Conservation (phyloP, 257 asterid species). For the Fraxinus cuspidata region DNA sequence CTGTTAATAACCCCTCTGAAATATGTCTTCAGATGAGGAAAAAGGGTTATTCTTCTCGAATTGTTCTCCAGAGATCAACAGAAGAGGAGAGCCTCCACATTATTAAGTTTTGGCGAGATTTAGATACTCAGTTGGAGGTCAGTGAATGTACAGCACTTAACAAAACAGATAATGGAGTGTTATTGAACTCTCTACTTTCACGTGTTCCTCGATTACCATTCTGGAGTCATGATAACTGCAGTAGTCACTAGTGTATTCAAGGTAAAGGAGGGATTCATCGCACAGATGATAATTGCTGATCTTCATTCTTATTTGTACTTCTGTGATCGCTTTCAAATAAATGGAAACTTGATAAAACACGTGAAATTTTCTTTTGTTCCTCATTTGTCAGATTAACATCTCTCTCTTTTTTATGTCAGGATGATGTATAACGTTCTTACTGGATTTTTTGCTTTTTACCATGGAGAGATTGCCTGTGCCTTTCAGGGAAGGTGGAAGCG, state of each 20-base stretch:
- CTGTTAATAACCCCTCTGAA: conserved; percentile 69
- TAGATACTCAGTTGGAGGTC: conserved; percentile 47
- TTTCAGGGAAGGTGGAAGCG: neutral
- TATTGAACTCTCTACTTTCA: conserved; percentile 32
- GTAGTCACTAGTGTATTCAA: conserved; percentile 14
- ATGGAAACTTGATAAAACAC: neutral
- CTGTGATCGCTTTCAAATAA: neutral
- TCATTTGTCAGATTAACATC: neutral
- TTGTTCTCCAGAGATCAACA: conserved; percentile 79
- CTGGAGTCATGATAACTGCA: conserved; percentile 30
- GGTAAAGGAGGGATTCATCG: neutral
- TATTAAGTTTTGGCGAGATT: conserved; percentile 88
- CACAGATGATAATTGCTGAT: neutral
- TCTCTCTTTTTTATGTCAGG: neutral
- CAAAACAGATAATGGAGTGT: conserved; percentile 29
- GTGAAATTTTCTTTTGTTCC: neutral
- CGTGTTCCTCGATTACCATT: conserved; percentile 38
- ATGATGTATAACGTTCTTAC: neutral
- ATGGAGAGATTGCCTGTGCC: neutral
- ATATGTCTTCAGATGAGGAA: conserved; percentile 79
- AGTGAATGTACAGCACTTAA: conserved; percentile 26
- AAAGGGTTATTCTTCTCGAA: conserved; percentile 79
- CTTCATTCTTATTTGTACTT: neutral
- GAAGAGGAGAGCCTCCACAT: conserved; percentile 92
- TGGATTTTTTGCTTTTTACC: neutral